phyloP scores from a whole-genome alignment of 1,284 basidiomycete genomes.

The Ceratorhiza oryzae-sativae region DNA sequence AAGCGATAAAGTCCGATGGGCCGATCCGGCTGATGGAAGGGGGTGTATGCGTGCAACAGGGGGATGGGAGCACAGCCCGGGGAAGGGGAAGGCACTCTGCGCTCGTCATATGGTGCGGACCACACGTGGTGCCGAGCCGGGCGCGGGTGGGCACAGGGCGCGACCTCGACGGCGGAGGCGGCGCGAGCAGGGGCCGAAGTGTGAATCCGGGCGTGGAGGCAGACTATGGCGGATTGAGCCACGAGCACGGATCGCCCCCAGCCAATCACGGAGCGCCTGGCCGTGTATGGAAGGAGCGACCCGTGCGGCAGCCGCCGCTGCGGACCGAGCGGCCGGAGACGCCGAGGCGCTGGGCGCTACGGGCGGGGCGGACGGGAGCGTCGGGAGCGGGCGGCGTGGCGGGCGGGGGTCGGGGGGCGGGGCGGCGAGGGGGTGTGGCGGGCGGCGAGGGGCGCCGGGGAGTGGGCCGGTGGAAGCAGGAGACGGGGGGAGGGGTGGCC shows the following conservation, averaged over 20 bases:
- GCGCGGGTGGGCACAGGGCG: not conserved
- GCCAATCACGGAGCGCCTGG: slow-evolving; percentile 13
- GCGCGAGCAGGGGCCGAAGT: slow-evolving; percentile 4
- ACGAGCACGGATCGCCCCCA: not conserved
- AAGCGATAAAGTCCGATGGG: slow-evolving; percentile 13
- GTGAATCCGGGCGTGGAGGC: not conserved
- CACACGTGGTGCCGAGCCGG: not conserved
- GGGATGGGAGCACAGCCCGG: slow-evolving; percentile 11
- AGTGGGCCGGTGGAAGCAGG: slow-evolving; percentile 20
- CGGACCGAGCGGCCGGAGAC: slow-evolving; percentile 26
- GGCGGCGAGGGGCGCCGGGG: not conserved
- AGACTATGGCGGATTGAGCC: slow-evolving; percentile 24
- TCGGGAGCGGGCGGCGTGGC: not conserved
- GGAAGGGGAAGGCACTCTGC: not conserved
- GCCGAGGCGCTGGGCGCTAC: slow-evolving; percentile 35
- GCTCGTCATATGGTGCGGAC: slow-evolving; percentile 2
- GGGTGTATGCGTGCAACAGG: not conserved
- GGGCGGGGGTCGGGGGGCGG: not conserved
- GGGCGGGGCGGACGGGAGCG: not conserved
- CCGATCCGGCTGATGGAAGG: slow-evolving; percentile 14
- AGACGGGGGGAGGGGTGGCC: slow-evolving; percentile 7
- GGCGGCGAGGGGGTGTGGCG: not conserved
- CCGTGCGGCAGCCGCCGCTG: slow-evolving; percentile 22
- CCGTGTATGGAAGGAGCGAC: slow-evolving; percentile 22
- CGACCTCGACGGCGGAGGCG: not conserved